Evolutionary conservation across 768 basidiomycete species (phyloP).

Genomic region (Solioccasus polychromus): DNA sequence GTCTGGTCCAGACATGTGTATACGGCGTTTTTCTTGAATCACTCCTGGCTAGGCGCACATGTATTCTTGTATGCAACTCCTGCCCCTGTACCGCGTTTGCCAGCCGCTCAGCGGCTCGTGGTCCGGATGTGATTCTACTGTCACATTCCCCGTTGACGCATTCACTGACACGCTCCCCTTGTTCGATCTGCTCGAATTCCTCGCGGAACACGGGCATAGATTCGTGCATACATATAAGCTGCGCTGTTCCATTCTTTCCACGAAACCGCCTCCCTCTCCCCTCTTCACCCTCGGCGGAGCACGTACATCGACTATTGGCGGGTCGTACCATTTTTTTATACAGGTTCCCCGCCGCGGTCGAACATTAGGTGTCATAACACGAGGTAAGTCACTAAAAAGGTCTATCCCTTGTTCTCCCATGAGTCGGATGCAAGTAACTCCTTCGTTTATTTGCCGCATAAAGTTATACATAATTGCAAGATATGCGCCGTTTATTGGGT

Average conservation of each 20-base stretch:
- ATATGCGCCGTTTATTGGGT: conserved; percentile 32
- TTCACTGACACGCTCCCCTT: conserved; percentile 8
- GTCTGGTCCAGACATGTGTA: conserved; percentile 4
- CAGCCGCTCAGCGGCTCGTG: conserved; percentile 12
- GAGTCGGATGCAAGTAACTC: conserved; percentile 7
- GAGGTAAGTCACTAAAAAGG: conserved; percentile 12
- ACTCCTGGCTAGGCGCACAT: conserved; percentile 18
- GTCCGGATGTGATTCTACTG: conserved; percentile 2
- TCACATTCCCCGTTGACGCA: conserved; percentile 6
- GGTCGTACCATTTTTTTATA: conserved; percentile 1
- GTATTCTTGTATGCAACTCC: conserved; percentile 13
- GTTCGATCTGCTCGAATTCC: conserved; percentile 11
- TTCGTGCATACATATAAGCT: conserved; percentile 23
- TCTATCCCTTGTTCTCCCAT: conserved; percentile 8
- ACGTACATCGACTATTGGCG: neutral
- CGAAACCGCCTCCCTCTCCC: conserved; percentile 4
- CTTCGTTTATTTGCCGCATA: conserved; percentile 15
- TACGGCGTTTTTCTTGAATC: conserved; percentile 15
- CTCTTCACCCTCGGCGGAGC: conserved; percentile 1
- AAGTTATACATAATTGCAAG: conserved; percentile 12
- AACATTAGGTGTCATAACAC: conserved; percentile 3
- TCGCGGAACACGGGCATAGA: conserved; percentile 11
- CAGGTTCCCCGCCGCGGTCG: conserved; percentile 1
- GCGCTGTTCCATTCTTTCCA: conserved; percentile 10
- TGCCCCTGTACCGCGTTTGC: conserved; percentile 14